phyloP scores from a whole-genome alignment of 108 stramenopile genomes.

The Conticribra weissflogii region DNA sequence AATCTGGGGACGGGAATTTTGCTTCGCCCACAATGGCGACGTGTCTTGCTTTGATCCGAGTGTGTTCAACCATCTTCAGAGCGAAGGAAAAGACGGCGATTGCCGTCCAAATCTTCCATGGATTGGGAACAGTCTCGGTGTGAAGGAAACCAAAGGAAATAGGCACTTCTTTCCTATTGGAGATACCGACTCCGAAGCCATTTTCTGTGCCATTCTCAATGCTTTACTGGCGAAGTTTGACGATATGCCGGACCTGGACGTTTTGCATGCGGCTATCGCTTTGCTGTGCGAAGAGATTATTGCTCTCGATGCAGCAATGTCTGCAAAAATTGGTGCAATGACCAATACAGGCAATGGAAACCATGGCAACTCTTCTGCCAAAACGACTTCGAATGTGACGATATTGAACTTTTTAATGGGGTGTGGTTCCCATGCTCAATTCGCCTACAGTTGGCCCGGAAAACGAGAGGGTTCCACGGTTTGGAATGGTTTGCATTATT shows the following conservation, averaged over 20 bases:
- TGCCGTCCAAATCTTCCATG: conserved; percentile 30
- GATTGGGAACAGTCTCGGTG: conserved; percentile 39
- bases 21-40: conserved; percentile 86
- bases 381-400: too few relatives aligned
- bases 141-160: conserved; percentile 12
- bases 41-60: conserved; percentile 60
- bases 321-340: too few relatives aligned
- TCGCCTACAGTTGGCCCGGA: conserved; percentile 83
- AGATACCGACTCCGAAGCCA: conserved; percentile 79
- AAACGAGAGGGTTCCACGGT: conserved; percentile 69
- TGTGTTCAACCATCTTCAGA: neutral
- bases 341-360: too few relatives aligned
- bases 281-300: conserved; percentile 67
- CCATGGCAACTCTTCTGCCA: conserved; percentile 43
- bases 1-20: conserved; percentile 63
- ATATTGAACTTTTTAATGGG: conserved; percentile 85
- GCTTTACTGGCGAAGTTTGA: conserved; percentile 68
- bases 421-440: conserved; percentile 67
- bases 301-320: conserved; percentile 19
- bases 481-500: conserved; percentile 89
- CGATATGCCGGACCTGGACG: conserved; percentile 65
- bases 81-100: conserved; percentile 11
- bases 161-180: conserved; percentile 77
- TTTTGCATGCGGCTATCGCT: conserved; percentile 65
- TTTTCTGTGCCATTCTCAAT: conserved; percentile 86